Evolutionary conservation across 2,329 filamentous ascomycete genomes (phyloP), one percentile per base, ranked within the genome.

Genomic region (Thelonectria olida): DNA sequence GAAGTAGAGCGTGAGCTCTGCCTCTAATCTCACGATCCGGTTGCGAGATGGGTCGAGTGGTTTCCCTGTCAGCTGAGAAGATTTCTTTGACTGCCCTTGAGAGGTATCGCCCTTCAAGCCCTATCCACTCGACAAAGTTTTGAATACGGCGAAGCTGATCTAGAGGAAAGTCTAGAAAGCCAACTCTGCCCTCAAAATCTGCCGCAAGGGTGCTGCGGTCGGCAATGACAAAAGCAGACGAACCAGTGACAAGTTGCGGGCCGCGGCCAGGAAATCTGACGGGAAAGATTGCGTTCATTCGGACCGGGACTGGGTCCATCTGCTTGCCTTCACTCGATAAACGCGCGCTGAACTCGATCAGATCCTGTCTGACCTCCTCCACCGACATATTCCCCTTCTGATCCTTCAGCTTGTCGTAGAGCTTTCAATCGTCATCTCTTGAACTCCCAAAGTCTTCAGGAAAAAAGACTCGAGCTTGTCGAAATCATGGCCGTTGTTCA

Each of bases 91-190:
- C 73, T 9, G 61, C 61, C 5, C 4, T 27, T 2, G 78, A 80
- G 2, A 81, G 34, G 53, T 74, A 78, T 5, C 75, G 67, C 1
- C 53, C 23, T 7, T 73, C 68, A 0, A 81, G 59, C 1, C 67
- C 58, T 4, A 67, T 47, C 79, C 79, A 82, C 0, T 66, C 41
- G 5, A 81, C 13, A 5, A 81, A 74, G 1, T 68, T 69, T 3
- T 54, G 55, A 1, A 81, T 57, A 0, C 54, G 60, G 2, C 58
- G 63, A 4, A 78, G 65, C 1, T 81, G 75, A 7, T 77, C 68
- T 2, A 79, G 47, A 0, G 45, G 63, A 51, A 79, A 80, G 56
- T 79, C 77, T 0, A 81, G 65, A 2, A 76, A 58, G 47, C 74
- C 78, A 4, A 73, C 70, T 10, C 58, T 67, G 5, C 52, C 19